phyloP scores from a whole-genome alignment of 371 early-diverging fungal species.

The Batrachochytrium dendrobatidis region DNA sequence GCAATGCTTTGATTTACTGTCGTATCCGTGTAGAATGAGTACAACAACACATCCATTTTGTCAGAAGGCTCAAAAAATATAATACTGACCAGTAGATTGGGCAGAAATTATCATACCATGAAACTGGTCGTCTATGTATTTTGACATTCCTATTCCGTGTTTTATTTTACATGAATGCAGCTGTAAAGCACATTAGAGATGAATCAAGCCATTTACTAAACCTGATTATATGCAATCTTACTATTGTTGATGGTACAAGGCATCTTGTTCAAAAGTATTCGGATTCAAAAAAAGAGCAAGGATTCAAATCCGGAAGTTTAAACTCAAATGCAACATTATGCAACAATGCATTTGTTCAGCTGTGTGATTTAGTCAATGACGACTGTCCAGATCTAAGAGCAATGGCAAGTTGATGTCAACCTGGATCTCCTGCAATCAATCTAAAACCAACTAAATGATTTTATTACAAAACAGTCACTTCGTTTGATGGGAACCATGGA shows the following conservation, averaged over 20 bases:
- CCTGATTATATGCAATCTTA: neutral
- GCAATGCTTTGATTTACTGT: too few species aligned
- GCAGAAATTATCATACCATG: too few species aligned
- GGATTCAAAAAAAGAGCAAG: neutral
- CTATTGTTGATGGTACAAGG: neutral
- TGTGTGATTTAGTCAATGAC: conserved; percentile 5
- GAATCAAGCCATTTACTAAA: neutral
- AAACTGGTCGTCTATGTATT: too few species aligned
- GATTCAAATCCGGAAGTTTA: neutral
- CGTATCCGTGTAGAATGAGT: too few species aligned
- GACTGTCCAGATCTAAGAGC: neutral
- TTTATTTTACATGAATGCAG: neutral
- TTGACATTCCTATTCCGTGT: too few species aligned
- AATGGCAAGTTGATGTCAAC: neutral
- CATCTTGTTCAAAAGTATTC: neutral
- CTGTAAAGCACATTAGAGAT: neutral
- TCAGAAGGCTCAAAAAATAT: too few species aligned
- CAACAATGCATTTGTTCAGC: neutral
- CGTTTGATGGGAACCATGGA: neutral
- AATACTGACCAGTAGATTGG: too few species aligned
- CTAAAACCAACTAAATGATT: neutral
- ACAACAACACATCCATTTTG: too few species aligned
- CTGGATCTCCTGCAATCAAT: neutral
- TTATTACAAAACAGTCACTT: neutral
- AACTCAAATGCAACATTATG: neutral